Evolutionary conservation across 331 rosid species (phyloP).

Genomic region (Prunus yedoensis): DNA sequence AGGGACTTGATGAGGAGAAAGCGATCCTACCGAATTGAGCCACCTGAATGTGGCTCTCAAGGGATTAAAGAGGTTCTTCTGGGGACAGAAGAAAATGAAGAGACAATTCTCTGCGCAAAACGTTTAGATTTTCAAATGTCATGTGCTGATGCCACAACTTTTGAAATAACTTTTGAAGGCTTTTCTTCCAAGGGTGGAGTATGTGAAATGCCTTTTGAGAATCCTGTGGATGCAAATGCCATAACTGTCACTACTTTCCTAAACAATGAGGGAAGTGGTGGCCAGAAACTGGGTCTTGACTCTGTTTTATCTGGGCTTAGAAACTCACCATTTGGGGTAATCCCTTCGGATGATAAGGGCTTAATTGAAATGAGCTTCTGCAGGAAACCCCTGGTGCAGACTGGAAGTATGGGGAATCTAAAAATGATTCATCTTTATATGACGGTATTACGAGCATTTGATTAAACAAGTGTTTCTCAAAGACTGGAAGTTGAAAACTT

Average conservation of each 20-base stretch:
- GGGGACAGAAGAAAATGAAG: slow-evolving; percentile 38
- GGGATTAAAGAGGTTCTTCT: slow-evolving; percentile 34
- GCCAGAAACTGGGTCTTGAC: slow-evolving; percentile 30
- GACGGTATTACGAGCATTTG: slow-evolving; percentile 5
- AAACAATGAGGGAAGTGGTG: slow-evolving; percentile 29
- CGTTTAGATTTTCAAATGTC: slow-evolving; percentile 31
- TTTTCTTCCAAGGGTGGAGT: slow-evolving; percentile 25
- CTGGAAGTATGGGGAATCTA: slow-evolving; percentile 30
- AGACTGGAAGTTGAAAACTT: background rate
- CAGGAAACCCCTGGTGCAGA: slow-evolving; percentile 37
- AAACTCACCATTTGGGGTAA: slow-evolving; percentile 24
- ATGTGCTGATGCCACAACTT: slow-evolving; percentile 5
- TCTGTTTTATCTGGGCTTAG: slow-evolving; percentile 29
- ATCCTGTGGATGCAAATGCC: slow-evolving; percentile 23
- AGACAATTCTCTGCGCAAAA: slow-evolving; percentile 26
- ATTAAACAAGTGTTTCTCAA: background rate
- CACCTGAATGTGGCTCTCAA: slow-evolving; percentile 37
- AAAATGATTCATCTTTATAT: slow-evolving; percentile 19
- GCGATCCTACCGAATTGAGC: slow-evolving; percentile 50
- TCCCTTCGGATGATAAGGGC: slow-evolving; percentile 26
- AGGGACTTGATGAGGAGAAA: too few species aligned
- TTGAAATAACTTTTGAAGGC: slow-evolving; percentile 11
- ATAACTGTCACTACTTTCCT: slow-evolving; percentile 18
- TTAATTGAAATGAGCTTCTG: slow-evolving; percentile 43
- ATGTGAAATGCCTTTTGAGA: slow-evolving; percentile 28